Evolutionary conservation across 1,284 basidiomycete genomes (phyloP).

Genomic region (Sanghuangporus baumii): DNA sequence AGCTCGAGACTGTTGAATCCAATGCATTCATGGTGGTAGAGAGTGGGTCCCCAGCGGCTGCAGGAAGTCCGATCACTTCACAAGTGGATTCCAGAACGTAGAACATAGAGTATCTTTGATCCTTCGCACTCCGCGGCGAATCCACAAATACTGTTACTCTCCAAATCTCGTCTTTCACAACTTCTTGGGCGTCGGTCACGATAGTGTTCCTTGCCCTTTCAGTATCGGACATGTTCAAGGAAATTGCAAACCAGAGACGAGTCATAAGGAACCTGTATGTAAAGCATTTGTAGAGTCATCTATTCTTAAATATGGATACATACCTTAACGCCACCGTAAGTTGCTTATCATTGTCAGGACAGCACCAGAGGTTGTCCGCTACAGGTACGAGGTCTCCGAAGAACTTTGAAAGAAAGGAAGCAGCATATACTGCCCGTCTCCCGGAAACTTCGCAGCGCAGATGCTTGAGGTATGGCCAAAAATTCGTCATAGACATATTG

Average conservation of each 20-base stretch:
- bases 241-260: constrained; percentile 55
- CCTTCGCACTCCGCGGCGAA: neutral
- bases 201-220: constrained; percentile 34
- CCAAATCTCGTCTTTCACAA: constrained; percentile 58
- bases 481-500: constrained; percentile 44
- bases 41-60: neutral
- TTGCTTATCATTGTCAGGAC: constrained; percentile 53
- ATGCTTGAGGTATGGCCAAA: constrained; percentile 61
- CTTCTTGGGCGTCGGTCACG: constrained; percentile 38
- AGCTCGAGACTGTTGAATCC: constrained; percentile 2
- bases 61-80: constrained; percentile 53
- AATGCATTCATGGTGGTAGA: neutral
- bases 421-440: constrained; percentile 35
- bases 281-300: neutral
- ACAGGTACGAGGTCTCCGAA: constrained; percentile 32
- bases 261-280: constrained; percentile 52
- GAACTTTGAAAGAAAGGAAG: constrained; percentile 43
- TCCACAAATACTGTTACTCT: constrained; percentile 33
- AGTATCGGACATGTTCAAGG: constrained; percentile 29
- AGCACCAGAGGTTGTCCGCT: constrained; percentile 47
- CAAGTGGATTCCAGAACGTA: constrained; percentile 64
- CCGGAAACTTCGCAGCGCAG: constrained; percentile 39
- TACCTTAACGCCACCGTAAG: constrained; percentile 51
- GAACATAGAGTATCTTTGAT: constrained; percentile 28
- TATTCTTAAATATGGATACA: neutral